Base-by-base conservation (phyloP, 202 grass and related monocot species). In the Carex sylvatica region DNA sequence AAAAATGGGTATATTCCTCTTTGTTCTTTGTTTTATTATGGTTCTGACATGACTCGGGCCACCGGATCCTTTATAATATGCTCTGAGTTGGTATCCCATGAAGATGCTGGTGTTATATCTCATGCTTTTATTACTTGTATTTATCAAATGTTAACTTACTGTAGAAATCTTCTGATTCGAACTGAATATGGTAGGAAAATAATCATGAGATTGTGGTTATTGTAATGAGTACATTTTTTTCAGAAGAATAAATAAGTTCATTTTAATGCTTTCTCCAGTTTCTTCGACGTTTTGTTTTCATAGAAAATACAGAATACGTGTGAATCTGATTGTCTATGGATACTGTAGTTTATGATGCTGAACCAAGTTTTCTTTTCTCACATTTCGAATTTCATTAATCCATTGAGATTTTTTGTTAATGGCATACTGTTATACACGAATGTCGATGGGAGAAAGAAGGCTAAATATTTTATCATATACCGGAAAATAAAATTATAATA, bases 81-180 rank as follows among this genome's bases (percentile, higher is more conserved):
- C 74, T 78, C 28, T 15, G 53, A 78, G 16, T 20, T 78, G 1
- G 53, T 18, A 78, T 78, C 18, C 1, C 9, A 60, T 56, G 30
- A 78, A 13, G 18, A 59, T 78, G 54, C 7, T 70, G 18, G 9
- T 70, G 8, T 13, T 44, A 40, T 19, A 40, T 69, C 67, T 46
- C 33, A 23, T 46, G 11, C 26, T 28, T 16, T 16, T 18, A 36
- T 16, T 18, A 36, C 30, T 15, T 16, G 5, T 6, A 66, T 66
- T 23, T 52, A 26, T 26, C 12, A 15, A 15, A 52, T 73, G 70
- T 49, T 28, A 14, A 15, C 8, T n/a, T 40, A 42, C 40, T 69
- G 65, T 69, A 69, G n/a, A 69, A 69, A 42, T n/a, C n/a, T n/a
- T n/a, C 33, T 69, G 33, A 62, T 69, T 69, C 16, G 16, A 69